Conservation (phyloP, 345 rosid genomes). For the Euphorbia peplus region DNA sequence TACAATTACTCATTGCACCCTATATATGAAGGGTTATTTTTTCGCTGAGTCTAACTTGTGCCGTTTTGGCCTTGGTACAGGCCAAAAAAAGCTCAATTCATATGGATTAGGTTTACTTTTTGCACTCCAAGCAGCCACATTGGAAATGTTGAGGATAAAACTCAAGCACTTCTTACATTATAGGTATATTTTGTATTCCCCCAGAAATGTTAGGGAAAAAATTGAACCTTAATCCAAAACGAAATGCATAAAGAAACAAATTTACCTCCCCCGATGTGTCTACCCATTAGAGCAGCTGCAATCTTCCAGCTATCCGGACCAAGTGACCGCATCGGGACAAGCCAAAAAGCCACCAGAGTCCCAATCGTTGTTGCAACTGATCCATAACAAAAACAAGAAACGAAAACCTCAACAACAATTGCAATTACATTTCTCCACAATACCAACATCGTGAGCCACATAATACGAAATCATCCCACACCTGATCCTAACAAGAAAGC, state of each 20-base stretch:
- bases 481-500: conserved; percentile 86
- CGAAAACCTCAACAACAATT: conserved; percentile 1
- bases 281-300: conserved; percentile 94
- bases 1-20: too few species aligned
- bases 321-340: conserved; percentile 85
- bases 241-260: conserved; percentile 1
- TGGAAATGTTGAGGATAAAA: too few species aligned
- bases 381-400: conserved; percentile 3
- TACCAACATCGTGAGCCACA: background rate
- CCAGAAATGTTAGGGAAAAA: too few species aligned
- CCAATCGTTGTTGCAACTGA: conserved; percentile 80
- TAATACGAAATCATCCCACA: conserved; percentile 12
- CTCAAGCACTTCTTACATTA: too few species aligned
- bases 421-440: background rate
- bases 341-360: conserved; percentile 59
- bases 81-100: too few species aligned
- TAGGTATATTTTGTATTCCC: too few species aligned
- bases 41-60: too few species aligned
- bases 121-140: too few species aligned
- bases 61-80: too few species aligned
- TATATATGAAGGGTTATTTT: too few species aligned
- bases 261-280: conserved; percentile 82
- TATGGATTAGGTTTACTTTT: too few species aligned
- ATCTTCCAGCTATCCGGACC: conserved; percentile 90
- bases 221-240: background rate